phyloP scores from a whole-genome alignment of 345 rosid species.

The Turritis glabra region DNA sequence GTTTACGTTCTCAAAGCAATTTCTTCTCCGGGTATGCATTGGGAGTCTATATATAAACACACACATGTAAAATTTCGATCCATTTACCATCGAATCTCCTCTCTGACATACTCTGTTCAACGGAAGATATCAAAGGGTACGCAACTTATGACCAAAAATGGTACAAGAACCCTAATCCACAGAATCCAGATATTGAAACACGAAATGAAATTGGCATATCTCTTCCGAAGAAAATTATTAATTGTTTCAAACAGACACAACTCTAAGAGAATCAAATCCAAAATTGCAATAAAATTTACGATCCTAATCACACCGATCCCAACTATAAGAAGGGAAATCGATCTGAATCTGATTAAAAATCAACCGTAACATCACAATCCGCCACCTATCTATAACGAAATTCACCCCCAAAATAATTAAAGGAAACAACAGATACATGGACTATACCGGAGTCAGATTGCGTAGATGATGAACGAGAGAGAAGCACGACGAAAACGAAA shows the following conservation, averaged over 20 bases:
- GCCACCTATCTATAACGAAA: neutral
- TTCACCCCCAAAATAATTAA: no score
- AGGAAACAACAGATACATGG: neutral
- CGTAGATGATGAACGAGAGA: conserved; percentile 14
- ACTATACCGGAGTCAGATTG: neutral
- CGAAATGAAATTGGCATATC: neutral
- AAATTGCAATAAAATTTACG: neutral
- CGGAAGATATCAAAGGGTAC: conserved; percentile 27
- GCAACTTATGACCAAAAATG: neutral
- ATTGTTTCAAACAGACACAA: neutral
- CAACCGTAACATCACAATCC: neutral
- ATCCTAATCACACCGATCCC: conserved; percentile 2
- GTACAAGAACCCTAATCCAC: neutral
- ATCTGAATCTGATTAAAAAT: conserved; percentile 6
- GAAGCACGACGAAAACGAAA: conserved; percentile 13
- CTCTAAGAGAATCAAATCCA: neutral
- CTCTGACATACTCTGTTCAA: neutral
- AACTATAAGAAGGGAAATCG: neutral
- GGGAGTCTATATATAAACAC: neutral
- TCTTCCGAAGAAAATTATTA: neutral
- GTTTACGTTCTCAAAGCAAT: neutral
- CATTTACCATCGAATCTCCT: neutral
- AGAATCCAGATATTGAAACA: neutral
- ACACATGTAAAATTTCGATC: neutral
- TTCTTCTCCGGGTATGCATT: neutral